Evolutionary conservation across 2,329 filamentous ascomycete species (phyloP).

Genomic region (Penicillium italicum): DNA sequence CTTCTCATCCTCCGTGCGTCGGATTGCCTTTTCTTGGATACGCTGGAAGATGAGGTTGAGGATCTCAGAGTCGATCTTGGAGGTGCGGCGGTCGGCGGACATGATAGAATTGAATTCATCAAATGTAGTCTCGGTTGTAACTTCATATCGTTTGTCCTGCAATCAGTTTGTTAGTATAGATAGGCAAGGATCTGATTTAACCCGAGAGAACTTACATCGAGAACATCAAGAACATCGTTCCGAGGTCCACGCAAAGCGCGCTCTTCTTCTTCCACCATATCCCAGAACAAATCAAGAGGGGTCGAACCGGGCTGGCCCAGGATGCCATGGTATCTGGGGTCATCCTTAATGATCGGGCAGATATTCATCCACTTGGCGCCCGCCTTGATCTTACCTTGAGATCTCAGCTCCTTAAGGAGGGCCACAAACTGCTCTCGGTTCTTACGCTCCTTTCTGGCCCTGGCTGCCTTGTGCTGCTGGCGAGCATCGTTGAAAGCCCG

Average conservation of each 20-base stretch:
- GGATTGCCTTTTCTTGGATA: slow-evolving; percentile 79
- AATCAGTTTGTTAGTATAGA: slow-evolving; percentile 35
- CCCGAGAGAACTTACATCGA: slow-evolving; percentile 64
- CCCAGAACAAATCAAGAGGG: slow-evolving; percentile 92
- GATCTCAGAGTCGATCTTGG: slow-evolving; percentile 77
- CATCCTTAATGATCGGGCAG: slow-evolving; percentile 68
- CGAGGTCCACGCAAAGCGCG: slow-evolving; percentile 74
- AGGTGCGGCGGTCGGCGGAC: slow-evolving; percentile 81
- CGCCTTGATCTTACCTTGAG: slow-evolving; percentile 78
- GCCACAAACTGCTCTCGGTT: slow-evolving; percentile 75
- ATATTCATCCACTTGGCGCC: slow-evolving; percentile 87
- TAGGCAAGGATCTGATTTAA: neutral
- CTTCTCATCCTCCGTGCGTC: slow-evolving; percentile 79
- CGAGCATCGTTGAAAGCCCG: slow-evolving; percentile 85
- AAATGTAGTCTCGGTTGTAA: slow-evolving; percentile 79
- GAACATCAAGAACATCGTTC: slow-evolving; percentile 80
- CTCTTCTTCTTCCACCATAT: slow-evolving; percentile 90
- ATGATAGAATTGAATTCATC: slow-evolving; percentile 83
- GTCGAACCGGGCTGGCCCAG: slow-evolving; percentile 79
- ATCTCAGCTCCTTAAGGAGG: slow-evolving; percentile 70
- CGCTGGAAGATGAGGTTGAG: slow-evolving; percentile 80
- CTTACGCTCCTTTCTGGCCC: slow-evolving; percentile 77
- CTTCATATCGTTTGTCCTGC: slow-evolving; percentile 86
- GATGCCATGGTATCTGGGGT: slow-evolving; percentile 78
- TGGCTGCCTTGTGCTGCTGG: slow-evolving; percentile 80